phyloP scores from a whole-genome alignment of 768 basidiomycete species.

The Russula abietina region DNA sequence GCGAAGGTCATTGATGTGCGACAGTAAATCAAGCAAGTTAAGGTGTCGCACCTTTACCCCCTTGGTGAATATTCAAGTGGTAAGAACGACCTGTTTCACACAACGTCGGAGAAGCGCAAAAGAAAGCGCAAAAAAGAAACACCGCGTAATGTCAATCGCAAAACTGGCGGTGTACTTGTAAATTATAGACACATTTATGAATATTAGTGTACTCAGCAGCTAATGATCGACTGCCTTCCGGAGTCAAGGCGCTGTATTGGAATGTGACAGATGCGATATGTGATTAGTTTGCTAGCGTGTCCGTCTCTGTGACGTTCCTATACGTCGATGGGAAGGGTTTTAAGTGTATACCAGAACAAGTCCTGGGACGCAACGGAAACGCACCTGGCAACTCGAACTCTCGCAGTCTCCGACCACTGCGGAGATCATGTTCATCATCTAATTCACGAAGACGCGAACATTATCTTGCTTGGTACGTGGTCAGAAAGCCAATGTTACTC shows the following conservation, averaged over 20 bases:
- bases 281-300: too few species aligned
- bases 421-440: conserved; percentile 97
- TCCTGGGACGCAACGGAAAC: conserved; percentile 27
- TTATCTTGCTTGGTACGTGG: conserved; percentile 76
- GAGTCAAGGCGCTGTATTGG: too few species aligned
- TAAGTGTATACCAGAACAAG: too few species aligned
- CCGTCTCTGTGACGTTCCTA: too few species aligned
- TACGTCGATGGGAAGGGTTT: too few species aligned
- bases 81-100: conserved; percentile 70
- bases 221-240: too few species aligned
- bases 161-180: too few species aligned
- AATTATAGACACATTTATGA: too few species aligned
- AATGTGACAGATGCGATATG: too few species aligned
- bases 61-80: conserved; percentile 94
- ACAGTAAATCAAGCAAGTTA: neutral
- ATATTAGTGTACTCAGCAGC: too few species aligned
- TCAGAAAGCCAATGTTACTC: conserved; percentile 84
- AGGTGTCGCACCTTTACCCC: conserved; percentile 72
- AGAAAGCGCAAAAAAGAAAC: neutral
- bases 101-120: neutral
- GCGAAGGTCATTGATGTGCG: neutral
- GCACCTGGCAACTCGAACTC: conserved; percentile 93
- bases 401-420: conserved; percentile 75
- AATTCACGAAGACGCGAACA: conserved; percentile 80
- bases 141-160: too few species aligned